Percentiles rank a stretch among this genome's conserved stretches.
Evolutionary conservation across 2,329 filamentous ascomycete species (phyloP).

Genomic region (Tolypocladium sp.): DNA sequence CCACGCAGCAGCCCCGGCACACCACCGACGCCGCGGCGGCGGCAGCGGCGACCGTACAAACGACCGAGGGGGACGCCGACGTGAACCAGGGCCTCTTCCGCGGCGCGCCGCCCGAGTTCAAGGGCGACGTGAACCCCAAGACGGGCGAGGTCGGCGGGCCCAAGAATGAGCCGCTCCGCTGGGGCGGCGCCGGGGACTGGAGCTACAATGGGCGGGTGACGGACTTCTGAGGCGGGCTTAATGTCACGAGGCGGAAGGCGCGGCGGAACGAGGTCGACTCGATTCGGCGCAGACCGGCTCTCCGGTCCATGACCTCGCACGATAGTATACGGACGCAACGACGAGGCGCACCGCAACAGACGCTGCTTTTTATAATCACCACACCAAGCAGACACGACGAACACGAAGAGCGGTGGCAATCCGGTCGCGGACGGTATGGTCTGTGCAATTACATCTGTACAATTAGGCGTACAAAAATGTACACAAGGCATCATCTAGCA

Average conservation of each 20-base stretch:
- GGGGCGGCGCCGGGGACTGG: conserved; percentile 71
- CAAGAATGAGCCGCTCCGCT: conserved; percentile 91
- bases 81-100: conserved; percentile 54
- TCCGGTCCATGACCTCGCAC: not conserved
- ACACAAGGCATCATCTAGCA: not conserved
- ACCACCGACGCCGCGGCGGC: conserved; percentile 4
- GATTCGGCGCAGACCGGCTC: not conserved
- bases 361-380: not conserved
- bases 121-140: conserved; percentile 83
- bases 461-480: not conserved
- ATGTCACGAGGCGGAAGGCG: not conserved
- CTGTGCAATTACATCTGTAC: not conserved
- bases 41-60: not conserved
- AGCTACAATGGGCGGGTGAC: conserved; percentile 93
- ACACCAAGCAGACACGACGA: not conserved
- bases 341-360: not conserved
- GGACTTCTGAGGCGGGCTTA: conserved; percentile 55
- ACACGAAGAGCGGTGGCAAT: not conserved
- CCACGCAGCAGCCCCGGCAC: conserved; percentile 9
- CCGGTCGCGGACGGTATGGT: not conserved
- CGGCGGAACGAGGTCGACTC: not conserved
- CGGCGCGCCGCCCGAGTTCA: conserved; percentile 83
- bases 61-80: conserved; percentile 30
- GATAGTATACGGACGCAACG: not conserved
- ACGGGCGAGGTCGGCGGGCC: conserved; percentile 94